phyloP scores from a whole-genome alignment of 495 filamentous ascomycete genomes.

The Aspergillus conjunctus region DNA sequence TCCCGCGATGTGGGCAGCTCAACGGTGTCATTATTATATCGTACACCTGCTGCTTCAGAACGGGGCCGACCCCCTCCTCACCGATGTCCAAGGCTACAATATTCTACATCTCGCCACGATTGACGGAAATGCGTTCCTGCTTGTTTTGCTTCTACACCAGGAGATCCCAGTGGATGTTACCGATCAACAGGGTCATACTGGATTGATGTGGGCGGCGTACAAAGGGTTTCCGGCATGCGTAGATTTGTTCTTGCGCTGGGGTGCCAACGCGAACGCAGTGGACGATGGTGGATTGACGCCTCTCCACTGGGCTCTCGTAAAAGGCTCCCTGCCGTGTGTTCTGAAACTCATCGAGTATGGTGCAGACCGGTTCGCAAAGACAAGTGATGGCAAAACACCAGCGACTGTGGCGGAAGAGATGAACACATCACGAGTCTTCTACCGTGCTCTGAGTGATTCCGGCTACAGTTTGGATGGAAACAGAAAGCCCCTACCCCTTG shows the following conservation, averaged over 20 bases:
- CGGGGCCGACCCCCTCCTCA: constrained; percentile 86
- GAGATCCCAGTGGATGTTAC: constrained; percentile 89
- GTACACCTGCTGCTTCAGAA: constrained; percentile 79
- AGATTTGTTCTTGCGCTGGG: constrained; percentile 92
- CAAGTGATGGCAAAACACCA: constrained; percentile 84
- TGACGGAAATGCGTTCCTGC: constrained; percentile 91
- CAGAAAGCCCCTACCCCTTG: constrained; percentile 56
- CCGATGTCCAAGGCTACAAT: constrained; percentile 93
- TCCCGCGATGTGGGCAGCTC: constrained; percentile 94
- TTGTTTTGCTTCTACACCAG: constrained; percentile 86
- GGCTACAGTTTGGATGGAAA: constrained; percentile 82
- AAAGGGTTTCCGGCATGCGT: constrained; percentile 91
- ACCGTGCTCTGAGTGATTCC: constrained; percentile 77
- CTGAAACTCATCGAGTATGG: constrained; percentile 93
- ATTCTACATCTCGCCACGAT: constrained; percentile 95
- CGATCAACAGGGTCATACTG: constrained; percentile 87
- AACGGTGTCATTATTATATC: constrained; percentile 87
- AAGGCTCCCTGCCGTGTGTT: constrained; percentile 82
- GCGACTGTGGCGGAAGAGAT: constrained; percentile 83
- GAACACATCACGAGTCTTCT: constrained; percentile 80
- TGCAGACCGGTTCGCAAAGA: constrained; percentile 85
- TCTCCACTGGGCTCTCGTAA: constrained; percentile 94
- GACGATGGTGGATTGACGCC: constrained; percentile 93
- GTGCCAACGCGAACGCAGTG: constrained; percentile 84
- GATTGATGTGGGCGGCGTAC: constrained; percentile 97